Percentiles rank a stretch among this genome's conserved stretches.
Conservation (phyloP, 1,284 basidiomycete species). For the Apiotrichum akiyoshidainum region DNA sequence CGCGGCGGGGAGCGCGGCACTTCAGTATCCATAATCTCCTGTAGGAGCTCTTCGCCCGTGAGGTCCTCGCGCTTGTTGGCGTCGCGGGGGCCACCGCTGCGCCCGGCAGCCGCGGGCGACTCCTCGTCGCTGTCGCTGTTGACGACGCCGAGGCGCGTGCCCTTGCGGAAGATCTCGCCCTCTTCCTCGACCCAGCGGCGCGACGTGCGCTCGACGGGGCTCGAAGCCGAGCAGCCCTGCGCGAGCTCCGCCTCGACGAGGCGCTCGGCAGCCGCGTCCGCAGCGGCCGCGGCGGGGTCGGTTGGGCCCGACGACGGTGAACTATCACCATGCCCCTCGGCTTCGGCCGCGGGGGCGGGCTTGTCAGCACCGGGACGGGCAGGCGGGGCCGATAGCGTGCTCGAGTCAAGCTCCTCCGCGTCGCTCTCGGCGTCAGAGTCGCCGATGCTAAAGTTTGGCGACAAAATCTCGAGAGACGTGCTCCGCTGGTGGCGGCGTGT, state of each 20-base stretch:
- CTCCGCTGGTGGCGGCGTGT: conserved; percentile 38
- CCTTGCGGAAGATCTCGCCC: conserved; percentile 88
- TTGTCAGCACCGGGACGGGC: neutral
- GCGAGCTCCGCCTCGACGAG: conserved; percentile 18
- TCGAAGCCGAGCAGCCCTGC: conserved; percentile 17
- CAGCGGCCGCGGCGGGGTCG: neutral
- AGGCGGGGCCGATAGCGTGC: neutral
- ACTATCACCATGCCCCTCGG: neutral
- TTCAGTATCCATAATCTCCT: conserved; percentile 45
- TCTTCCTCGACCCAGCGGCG: conserved; percentile 76
- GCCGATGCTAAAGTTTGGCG: conserved; percentile 60
- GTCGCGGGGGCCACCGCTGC: neutral
- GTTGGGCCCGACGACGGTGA: neutral
- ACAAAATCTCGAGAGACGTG: conserved; percentile 58
- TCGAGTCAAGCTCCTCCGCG: conserved; percentile 52
- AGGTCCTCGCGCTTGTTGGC: neutral
- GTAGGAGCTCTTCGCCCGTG: conserved; percentile 17
- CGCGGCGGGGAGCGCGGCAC: conserved; percentile 45
- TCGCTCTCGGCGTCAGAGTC: conserved; percentile 64
- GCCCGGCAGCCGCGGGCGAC: conserved; percentile 54
- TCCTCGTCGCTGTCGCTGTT: conserved; percentile 71
- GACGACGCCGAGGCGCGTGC: conserved; percentile 72
- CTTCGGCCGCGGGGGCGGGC: conserved; percentile 1
- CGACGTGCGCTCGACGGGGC: conserved; percentile 53
- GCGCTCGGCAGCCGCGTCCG: conserved; percentile 12